Percentiles rank a stretch among this genome's conserved stretches.
These are phyloP conservation scores for Trichosanthes cucumerina DNA, from an alignment of 306 rosid species.

Conservation along the genomic window DNA sequence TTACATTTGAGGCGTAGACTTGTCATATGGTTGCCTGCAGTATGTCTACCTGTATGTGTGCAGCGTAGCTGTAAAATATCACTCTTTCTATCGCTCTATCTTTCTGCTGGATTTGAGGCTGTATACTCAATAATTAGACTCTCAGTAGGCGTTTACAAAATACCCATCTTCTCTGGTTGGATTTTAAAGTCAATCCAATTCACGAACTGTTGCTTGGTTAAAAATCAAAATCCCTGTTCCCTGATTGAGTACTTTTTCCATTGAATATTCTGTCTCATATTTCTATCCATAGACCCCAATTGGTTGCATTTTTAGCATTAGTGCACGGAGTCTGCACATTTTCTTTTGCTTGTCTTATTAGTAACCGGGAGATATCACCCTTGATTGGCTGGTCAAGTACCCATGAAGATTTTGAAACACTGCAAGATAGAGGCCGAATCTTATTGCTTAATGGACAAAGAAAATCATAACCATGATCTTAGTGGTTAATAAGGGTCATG, in stretches of 20 bases:
- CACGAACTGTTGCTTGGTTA: not conserved
- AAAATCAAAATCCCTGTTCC: not conserved
- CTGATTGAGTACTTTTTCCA: not conserved
- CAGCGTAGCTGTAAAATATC: not conserved
- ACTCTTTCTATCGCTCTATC: not conserved
- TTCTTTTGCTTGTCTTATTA: not conserved
- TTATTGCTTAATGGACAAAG: not conserved
- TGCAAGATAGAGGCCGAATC: not conserved
- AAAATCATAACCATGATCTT: too few species aligned
- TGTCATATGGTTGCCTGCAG: not conserved
- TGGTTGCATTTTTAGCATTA: not conserved
- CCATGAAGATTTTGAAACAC: not conserved
- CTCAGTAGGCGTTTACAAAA: not conserved
- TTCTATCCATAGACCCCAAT: not conserved
- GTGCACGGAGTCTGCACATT: not conserved
- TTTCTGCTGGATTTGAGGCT: conserved; percentile 3
- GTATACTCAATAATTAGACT: not conserved
- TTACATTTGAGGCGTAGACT: not conserved
- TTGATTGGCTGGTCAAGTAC: not conserved
- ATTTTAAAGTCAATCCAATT: not conserved
- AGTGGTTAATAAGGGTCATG: too few species aligned
- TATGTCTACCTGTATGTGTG: not conserved
- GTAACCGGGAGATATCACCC: not conserved
- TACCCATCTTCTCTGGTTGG: not conserved
- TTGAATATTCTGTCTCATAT: not conserved